These are phyloP conservation scores for Curvularia lunata DNA, from an alignment of 2,329 filamentous ascomycete species.

Conservation along the genomic window DNA sequence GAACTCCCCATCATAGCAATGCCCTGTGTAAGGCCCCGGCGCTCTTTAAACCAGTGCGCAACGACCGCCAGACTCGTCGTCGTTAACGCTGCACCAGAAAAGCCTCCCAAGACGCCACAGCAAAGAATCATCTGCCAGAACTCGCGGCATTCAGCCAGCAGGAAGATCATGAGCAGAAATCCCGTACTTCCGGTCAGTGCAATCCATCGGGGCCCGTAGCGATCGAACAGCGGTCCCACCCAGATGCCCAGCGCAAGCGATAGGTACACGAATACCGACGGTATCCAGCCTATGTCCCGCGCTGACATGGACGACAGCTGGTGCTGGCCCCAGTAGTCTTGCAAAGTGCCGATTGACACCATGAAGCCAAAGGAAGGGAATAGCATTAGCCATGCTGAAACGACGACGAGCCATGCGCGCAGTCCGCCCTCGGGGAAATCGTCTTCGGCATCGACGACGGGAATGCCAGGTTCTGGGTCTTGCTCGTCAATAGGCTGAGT, in stretches of 20 bases:
- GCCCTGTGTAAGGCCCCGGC: constrained; percentile 48
- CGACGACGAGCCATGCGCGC: constrained; percentile 51
- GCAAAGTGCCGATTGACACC: constrained; percentile 70
- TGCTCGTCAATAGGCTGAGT: constrained; percentile 7
- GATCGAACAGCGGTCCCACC: constrained; percentile 74
- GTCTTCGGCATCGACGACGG: constrained; percentile 35
- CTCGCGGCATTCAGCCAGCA: constrained; percentile 42
- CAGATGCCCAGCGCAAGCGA: constrained; percentile 84
- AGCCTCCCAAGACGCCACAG: constrained; percentile 49
- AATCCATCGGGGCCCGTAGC: constrained; percentile 47
- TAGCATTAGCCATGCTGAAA: constrained; percentile 45
- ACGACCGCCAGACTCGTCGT: constrained; percentile 47
- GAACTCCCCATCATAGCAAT: constrained; percentile 50
- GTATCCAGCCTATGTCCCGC: constrained; percentile 83
- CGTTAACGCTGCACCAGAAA: constrained; percentile 49
- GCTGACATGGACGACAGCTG: constrained; percentile 69
- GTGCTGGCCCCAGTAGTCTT: constrained; percentile 76
- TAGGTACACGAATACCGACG: constrained; percentile 83
- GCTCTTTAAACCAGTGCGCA: constrained; percentile 50
- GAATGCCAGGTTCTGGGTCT: constrained; percentile 19
- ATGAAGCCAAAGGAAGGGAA: constrained; percentile 48
- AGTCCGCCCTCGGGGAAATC: constrained; percentile 49
- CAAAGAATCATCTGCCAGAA: constrained; percentile 54
- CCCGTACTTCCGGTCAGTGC: constrained; percentile 37
- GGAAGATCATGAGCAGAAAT: constrained; percentile 40